Conservation (phyloP, 768 basidiomycete genomes). For the Trametes meyenii region DNA sequence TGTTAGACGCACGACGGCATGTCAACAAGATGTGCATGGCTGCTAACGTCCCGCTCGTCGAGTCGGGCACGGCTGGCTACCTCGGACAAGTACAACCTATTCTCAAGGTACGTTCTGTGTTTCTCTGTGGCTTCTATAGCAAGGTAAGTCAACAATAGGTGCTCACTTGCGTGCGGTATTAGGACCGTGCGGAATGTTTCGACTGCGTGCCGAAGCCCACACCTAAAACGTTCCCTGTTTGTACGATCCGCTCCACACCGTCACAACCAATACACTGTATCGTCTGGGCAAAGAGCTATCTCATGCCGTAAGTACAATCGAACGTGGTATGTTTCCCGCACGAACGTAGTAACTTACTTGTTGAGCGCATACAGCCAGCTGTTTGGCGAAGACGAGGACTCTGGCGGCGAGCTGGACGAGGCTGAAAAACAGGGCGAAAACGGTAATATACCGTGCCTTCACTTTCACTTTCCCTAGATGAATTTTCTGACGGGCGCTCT, state of each 20-base stretch:
- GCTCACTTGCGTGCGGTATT: neutral
- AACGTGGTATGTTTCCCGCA: neutral
- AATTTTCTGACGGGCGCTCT: neutral
- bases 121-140: neutral
- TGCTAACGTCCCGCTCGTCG: conserved; percentile 85
- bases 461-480: neutral
- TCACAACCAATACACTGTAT: conserved; percentile 98
- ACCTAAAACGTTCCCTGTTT: conserved; percentile 95
- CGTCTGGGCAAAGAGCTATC: conserved; percentile 98
- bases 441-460: conserved; percentile 49
- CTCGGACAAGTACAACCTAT: conserved; percentile 96
- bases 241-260: conserved; percentile 96
- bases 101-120: conserved; percentile 59
- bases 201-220: conserved; percentile 94
- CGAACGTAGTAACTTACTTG: neutral
- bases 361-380: conserved; percentile 61
- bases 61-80: conserved; percentile 96
- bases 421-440: conserved; percentile 95
- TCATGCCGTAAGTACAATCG: conserved; percentile 69
- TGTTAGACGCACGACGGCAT: conserved; percentile 85
- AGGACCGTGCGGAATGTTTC: conserved; percentile 94
- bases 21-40: conserved; percentile 99
- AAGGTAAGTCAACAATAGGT: neutral
- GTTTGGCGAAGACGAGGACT: conserved; percentile 92
- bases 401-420: conserved; percentile 81